Evolutionary conservation across 1,284 basidiomycete genomes (phyloP), one percentile per base, ranked within the genome.

Genomic region (Coniferiporia sulphurascens): DNA sequence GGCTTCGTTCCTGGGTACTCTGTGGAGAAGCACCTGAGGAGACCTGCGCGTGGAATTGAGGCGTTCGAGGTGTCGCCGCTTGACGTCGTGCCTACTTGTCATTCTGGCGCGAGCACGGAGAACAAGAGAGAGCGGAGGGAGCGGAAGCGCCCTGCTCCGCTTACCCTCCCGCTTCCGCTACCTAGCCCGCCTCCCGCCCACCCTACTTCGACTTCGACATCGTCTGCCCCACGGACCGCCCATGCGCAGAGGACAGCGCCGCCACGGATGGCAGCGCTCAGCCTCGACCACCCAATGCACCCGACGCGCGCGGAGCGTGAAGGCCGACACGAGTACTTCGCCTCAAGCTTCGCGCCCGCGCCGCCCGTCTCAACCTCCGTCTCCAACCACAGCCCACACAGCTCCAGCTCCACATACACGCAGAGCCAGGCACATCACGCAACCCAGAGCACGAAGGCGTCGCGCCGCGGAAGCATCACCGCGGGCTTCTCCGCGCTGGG

Each of bases 281-380:
- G 4, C 48, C 45, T 19, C 19, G 35, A 9, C 15, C 55, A n/a
- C 10, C 52, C 5, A 32, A 10, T 6, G 50, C 55, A 17, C 55
- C 54, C 59, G 35, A 52, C 44, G 4, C 41, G 50, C 7, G 51
- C 38, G 17, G 60, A 53, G 19, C 19, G 43, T 8, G 60, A 61
- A 54, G 60, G 60, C 1, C 36, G 60, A n/a, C 38, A 50, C 1
- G 60, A 61, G 38, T 61, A 53, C 50, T 61, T 61, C 36, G 55
- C 60, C 9, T 19, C 50, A 21, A 22, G 48, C 8, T 61, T 61
- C 52, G 46, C 35, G 13, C 60, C 60, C 27, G 27, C 27, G 5
- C 27, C 27, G 5, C 27, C 27, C 27, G 27, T 27, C 27, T 27
- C 27, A 27, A 6, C 7, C 56, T 54, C 55, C 55, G 8, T 10